Conservation (phyloP, 2,329 filamentous ascomycete genomes). For the Verticillium klebahnii region DNA sequence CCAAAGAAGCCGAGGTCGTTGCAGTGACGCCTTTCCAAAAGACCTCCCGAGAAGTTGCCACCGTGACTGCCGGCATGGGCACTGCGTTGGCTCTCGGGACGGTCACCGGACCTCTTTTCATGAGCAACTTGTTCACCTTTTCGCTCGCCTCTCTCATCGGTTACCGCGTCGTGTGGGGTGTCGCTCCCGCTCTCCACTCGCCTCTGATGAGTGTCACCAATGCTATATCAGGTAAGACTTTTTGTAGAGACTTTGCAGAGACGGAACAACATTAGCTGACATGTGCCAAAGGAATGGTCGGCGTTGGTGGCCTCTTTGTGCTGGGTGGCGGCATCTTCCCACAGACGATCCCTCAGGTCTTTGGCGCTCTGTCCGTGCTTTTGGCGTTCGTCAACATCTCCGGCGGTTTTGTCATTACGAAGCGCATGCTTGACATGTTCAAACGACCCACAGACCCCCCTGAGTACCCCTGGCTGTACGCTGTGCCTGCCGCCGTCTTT, state of each 20-base stretch:
- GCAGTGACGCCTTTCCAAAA: constrained; percentile 80
- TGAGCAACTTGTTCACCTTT: constrained; percentile 84
- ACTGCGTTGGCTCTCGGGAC: constrained; percentile 73
- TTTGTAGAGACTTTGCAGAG: not conserved
- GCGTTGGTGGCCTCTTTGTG: constrained; percentile 82
- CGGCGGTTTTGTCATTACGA: constrained; percentile 87
- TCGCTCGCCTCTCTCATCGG: constrained; percentile 79
- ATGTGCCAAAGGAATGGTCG: constrained; percentile 62
- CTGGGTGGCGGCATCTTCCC: constrained; percentile 78
- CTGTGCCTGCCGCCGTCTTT: constrained; percentile 70
- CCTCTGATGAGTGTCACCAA: constrained; percentile 93
- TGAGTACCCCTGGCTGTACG: constrained; percentile 86
- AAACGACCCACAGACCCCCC: constrained; percentile 79
- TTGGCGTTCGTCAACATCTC: constrained; percentile 86
- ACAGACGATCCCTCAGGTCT: constrained; percentile 70
- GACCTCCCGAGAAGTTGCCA: constrained; percentile 68
- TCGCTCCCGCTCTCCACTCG: constrained; percentile 76
- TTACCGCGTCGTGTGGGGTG: constrained; percentile 86
- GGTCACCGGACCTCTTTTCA: constrained; percentile 76
- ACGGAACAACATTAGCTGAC: constrained; percentile 24
- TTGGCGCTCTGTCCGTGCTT: constrained; percentile 76
- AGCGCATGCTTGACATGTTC: constrained; percentile 92
- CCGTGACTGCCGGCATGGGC: constrained; percentile 74
- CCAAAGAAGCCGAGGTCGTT: constrained; percentile 52
- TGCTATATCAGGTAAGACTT: constrained; percentile 67